Conservation (phyloP, 2,329 filamentous ascomycete genomes). For the Ceratocystis ficicola region DNA sequence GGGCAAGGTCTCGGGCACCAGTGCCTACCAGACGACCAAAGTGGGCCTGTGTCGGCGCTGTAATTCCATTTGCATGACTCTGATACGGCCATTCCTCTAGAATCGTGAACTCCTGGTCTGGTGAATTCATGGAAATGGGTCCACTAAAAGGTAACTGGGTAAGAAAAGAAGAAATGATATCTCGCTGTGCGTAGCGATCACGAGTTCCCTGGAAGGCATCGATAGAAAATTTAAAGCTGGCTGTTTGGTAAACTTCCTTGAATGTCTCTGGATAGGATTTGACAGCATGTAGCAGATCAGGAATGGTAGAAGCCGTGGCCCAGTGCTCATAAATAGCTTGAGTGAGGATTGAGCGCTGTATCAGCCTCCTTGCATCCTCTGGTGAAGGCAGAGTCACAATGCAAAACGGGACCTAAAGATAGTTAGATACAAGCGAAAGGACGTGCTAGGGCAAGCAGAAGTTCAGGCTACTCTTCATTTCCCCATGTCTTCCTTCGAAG, state of each 20-base stretch:
- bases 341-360: slow-evolving; percentile 66
- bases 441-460: not conserved
- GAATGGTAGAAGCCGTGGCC: slow-evolving; percentile 58
- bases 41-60: slow-evolving; percentile 32
- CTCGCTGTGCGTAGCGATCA: slow-evolving; percentile 48
- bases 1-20: slow-evolving; percentile 54
- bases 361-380: slow-evolving; percentile 51
- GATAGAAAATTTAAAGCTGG: slow-evolving; percentile 71
- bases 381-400: slow-evolving; percentile 57
- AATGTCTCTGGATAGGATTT: not conserved
- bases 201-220: slow-evolving; percentile 73
- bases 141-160: slow-evolving; percentile 66
- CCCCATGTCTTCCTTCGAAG: too few relatives aligned
- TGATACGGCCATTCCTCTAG: slow-evolving; percentile 67
- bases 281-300: slow-evolving; percentile 48
- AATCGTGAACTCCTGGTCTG: slow-evolving; percentile 64
- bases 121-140: slow-evolving; percentile 60
- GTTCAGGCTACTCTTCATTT: too few relatives aligned
- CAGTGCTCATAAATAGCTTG: slow-evolving; percentile 83
- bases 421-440: slow-evolving; percentile 24
- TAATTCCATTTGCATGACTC: slow-evolving; percentile 43
- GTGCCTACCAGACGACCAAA: slow-evolving; percentile 60
- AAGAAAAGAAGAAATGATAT: slow-evolving; percentile 66
- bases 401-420: slow-evolving; percentile 67
- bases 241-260: slow-evolving; percentile 40